Base-by-base conservation (phyloP, 805 yeast genomes). In the Ogataea corticis region DNA sequence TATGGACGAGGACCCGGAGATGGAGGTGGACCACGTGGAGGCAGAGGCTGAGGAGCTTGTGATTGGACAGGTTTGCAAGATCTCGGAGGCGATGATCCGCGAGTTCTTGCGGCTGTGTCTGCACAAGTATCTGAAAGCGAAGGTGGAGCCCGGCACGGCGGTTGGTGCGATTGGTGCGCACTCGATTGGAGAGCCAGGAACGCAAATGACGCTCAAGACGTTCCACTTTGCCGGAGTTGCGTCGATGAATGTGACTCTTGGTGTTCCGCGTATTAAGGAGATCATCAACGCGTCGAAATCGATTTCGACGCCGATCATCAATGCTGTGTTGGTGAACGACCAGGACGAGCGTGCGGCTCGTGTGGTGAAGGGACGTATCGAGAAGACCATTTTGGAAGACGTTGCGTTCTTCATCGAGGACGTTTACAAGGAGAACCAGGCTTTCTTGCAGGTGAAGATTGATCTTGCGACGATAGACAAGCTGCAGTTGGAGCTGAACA, bases 81-180 rank as follows among this genome's bases (percentile, higher is more conserved):
- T 94, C 35, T 77, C 95, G 2, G 72, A 75, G 33, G 61, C 63
- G 15, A 73, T 84, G 51, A 77, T 94, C 14, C 66, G 65, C 13
- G 77, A 73, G 53, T 94, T 94, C 67, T 70, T 94, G 59, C 75
- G 78, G 38, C 79, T 86, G 56, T 87, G 97, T 55, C 74, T 92
- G 48, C 71, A 72, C 55, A 94, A 94, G 68, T 94, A 94, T 61
- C 80, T 81, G 44, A 77, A 85, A 55, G 97, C 99, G 7, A 84
- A 83, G 68, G 97, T 94, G 14, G 99, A 94, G 66, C 99, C 99
- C 1, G 99, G 98, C 51, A 94, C 99, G 3, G 99, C 99, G 2
- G 98, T 94, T 44, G 99, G 99, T 55, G 98, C 99, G 19, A 91
- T 94, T 69, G 99, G 98, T 56, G 99, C 99, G 0, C 99, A 94